phyloP scores from a whole-genome alignment of 345 rosid species.

The Dipteronia sinensis region DNA sequence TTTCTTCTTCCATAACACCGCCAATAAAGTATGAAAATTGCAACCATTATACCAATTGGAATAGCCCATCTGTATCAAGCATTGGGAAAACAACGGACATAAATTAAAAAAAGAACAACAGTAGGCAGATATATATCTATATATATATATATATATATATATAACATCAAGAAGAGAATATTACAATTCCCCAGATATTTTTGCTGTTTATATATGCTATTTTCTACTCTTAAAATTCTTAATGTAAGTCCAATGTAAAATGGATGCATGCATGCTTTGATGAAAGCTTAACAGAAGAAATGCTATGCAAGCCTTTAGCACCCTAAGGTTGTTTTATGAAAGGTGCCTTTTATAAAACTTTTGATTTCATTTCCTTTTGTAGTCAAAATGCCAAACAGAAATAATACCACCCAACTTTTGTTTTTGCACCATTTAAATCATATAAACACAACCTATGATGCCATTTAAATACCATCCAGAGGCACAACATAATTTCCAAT shows the following conservation, averaged over 20 bases:
- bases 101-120: not conserved
- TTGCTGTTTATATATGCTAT: not conserved
- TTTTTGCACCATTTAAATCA: not conserved
- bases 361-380: too few relatives aligned
- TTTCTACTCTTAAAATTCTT: not conserved
- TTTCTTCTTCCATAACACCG: conserved; percentile 83
- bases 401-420: not conserved
- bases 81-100: not conserved
- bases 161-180: not conserved
- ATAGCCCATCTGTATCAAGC: conserved; percentile 79
- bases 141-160: too few relatives aligned
- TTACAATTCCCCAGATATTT: too few relatives aligned
- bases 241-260: not conserved
- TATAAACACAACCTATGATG: not conserved
- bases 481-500: not conserved
- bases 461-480: not conserved
- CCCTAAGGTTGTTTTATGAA: not conserved
- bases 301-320: not conserved
- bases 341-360: too few relatives aligned
- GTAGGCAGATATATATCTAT: too few relatives aligned
- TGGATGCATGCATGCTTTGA: not conserved
- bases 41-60: conserved; percentile 57
- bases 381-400: not conserved
- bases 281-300: not conserved
- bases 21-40: conserved; percentile 64